Evolutionary conservation across 306 rosid species (phyloP).

Genomic region (Cucumis cinereus): DNA sequence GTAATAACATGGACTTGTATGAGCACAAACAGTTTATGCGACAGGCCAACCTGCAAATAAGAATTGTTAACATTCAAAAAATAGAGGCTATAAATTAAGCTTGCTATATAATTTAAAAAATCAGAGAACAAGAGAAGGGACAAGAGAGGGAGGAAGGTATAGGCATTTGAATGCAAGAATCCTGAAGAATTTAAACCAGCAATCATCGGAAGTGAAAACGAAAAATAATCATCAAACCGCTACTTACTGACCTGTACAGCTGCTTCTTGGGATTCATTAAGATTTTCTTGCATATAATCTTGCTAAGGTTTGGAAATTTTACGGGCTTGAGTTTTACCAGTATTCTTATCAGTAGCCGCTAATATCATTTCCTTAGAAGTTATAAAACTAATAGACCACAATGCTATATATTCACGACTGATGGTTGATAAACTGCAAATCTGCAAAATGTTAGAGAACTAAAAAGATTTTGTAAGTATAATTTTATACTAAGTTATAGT

Average conservation of each 20-base stretch:
- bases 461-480: no score
- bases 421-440: conserved; percentile 84
- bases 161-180: not conserved
- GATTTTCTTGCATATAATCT: conserved; percentile 53
- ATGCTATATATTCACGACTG: conserved; percentile 70
- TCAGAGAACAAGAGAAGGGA: not conserved
- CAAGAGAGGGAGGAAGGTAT: not conserved
- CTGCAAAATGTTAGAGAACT: no score
- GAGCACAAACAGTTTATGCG: conserved; percentile 72
- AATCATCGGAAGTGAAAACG: not conserved
- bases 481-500: no score
- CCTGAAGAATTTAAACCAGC: not conserved
- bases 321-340: conserved; percentile 45
- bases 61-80: conserved; percentile 8
- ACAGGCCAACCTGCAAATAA: conserved; percentile 80
- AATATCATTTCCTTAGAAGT: conserved; percentile 80
- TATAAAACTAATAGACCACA: conserved; percentile 45
- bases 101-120: not conserved
- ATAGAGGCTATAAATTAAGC: not conserved
- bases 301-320: conserved; percentile 56
- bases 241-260: conserved; percentile 56
- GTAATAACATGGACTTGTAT: conserved; percentile 59
- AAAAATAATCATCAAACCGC: conserved; percentile 4
- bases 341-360: conserved; percentile 34
- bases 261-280: conserved; percentile 64